These are phyloP conservation scores for Brassica juncea DNA, from an alignment of 345 rosid species.

Conservation along the genomic window DNA sequence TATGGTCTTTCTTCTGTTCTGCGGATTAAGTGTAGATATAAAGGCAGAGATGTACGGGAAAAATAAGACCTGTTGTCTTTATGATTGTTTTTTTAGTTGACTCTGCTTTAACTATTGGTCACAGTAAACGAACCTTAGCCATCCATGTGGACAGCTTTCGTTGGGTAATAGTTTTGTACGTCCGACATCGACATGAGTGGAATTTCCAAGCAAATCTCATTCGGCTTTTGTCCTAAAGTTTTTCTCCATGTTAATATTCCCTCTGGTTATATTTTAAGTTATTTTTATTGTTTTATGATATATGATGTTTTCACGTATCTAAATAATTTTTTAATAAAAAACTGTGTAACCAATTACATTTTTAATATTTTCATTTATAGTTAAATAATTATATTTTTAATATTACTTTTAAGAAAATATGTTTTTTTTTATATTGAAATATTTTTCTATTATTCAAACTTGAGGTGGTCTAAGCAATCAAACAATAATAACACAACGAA, in stretches of 20 bases:
- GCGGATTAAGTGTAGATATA: background rate
- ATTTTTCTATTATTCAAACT: too few relatives aligned
- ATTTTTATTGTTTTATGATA: too few relatives aligned
- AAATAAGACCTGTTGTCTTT: background rate
- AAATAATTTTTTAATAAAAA: too few relatives aligned
- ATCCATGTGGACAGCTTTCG: background rate
- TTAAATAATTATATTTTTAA: too few relatives aligned
- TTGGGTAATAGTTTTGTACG: background rate
- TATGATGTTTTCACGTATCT: too few relatives aligned
- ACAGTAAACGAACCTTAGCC: background rate
- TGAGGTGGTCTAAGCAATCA: too few relatives aligned
- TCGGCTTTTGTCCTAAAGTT: background rate
- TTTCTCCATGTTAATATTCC: background rate
- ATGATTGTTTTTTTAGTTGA: background rate
- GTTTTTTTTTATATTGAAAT: too few relatives aligned
- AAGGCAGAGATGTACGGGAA: background rate
- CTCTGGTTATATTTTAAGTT: too few relatives aligned
- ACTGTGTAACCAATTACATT: too few relatives aligned
- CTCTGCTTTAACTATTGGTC: constrained; percentile 4
- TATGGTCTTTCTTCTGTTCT: background rate
- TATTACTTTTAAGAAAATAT: too few relatives aligned
- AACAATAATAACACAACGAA: too few relatives aligned
- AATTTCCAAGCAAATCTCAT: constrained; percentile 22
- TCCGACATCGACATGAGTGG: constrained; percentile 28
- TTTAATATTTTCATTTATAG: too few relatives aligned